Evolutionary conservation across 768 basidiomycete species (phyloP).

Genomic region (Boletus huronensis): DNA sequence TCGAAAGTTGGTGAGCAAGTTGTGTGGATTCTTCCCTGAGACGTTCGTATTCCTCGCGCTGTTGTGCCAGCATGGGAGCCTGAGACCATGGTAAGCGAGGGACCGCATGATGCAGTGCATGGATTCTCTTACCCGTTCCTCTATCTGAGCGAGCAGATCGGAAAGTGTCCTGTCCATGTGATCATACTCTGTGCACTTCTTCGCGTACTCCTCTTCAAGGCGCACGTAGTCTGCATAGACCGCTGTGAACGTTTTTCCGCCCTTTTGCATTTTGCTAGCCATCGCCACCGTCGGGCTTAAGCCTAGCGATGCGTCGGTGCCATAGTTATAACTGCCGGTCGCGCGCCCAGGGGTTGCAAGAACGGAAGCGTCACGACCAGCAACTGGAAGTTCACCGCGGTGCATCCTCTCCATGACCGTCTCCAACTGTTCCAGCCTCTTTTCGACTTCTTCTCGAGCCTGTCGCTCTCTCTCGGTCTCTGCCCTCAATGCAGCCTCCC

Average conservation of each 20-base stretch:
- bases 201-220: constrained; percentile 76
- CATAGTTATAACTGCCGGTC: constrained; percentile 38
- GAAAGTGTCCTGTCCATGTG: constrained; percentile 80
- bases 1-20: constrained; percentile 74
- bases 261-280: constrained; percentile 75
- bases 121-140: constrained; percentile 64
- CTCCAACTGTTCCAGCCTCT: constrained; percentile 67
- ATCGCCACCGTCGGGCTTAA: constrained; percentile 87
- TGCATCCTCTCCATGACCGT: constrained; percentile 68
- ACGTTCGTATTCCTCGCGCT: constrained; percentile 85
- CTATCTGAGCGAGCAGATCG: constrained; percentile 82
- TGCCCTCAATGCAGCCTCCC: constrained; percentile 63
- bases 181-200: constrained; percentile 77
- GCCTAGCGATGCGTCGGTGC: constrained; percentile 57
- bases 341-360: constrained; percentile 43
- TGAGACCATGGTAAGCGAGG: constrained; percentile 29
- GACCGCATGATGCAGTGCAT: neutral
- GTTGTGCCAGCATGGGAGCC: constrained; percentile 90
- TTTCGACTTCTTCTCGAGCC: constrained; percentile 68
- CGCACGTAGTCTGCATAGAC: constrained; percentile 89
- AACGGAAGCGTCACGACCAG: constrained; percentile 38
- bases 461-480: constrained; percentile 70
- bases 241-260: constrained; percentile 89
- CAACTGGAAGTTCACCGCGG: constrained; percentile 65
- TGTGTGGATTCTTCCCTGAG: constrained; percentile 76